Evolutionary conservation across 2,329 filamentous ascomycete genomes (phyloP).

Genomic region (Colletotrichum sp.): DNA sequence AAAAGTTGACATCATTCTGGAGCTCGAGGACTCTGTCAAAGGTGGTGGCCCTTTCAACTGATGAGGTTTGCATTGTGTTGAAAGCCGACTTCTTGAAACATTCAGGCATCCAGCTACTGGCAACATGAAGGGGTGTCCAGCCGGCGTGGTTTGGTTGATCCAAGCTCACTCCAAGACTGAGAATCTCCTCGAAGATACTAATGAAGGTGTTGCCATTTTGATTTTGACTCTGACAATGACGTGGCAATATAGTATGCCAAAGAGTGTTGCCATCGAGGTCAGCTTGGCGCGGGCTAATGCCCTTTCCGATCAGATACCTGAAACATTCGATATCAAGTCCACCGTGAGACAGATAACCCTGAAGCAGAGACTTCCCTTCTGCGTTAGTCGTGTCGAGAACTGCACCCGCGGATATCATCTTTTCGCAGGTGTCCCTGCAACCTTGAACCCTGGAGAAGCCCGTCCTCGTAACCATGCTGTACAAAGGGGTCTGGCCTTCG

Average conservation of each 20-base stretch:
- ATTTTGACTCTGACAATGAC: not conserved
- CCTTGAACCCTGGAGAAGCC: not conserved
- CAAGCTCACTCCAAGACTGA: not conserved
- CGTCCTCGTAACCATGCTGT: not conserved
- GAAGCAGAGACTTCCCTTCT: not conserved
- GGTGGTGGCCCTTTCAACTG: not conserved
- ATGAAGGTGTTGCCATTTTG: not conserved
- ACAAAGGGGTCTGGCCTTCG: constrained; percentile 18
- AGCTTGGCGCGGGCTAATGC: not conserved
- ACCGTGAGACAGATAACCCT: not conserved
- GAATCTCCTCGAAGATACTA: not conserved
- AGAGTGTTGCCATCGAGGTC: not conserved
- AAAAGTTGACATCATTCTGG: not conserved
- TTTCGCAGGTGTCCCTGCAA: not conserved
- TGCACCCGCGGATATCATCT: not conserved
- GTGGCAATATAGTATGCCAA: not conserved
- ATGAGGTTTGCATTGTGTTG: not conserved
- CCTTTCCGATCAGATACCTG: not conserved
- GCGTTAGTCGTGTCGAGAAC: not conserved
- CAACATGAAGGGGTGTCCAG: not conserved
- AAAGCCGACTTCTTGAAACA: not conserved
- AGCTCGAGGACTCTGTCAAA: not conserved
- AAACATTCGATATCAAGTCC: not conserved
- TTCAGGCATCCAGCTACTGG: not conserved
- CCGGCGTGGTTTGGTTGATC: not conserved